Evolutionary conservation across 805 yeast species (phyloP).

Genomic region (Kuraishia ogatae): DNA sequence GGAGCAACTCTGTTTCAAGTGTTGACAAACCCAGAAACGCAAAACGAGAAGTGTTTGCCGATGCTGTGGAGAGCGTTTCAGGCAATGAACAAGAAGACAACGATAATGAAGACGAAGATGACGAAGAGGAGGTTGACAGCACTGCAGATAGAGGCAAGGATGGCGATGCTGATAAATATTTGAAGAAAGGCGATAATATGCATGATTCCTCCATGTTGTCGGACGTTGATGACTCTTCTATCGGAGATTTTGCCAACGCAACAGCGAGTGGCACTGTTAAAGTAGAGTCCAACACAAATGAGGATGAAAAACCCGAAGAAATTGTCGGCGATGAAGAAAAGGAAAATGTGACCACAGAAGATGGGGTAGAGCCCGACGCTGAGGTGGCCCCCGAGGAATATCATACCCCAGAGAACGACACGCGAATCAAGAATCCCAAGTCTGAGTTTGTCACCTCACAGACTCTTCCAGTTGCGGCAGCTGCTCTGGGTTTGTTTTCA

Average conservation of each 20-base stretch:
- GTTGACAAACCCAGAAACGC: constrained; percentile 3
- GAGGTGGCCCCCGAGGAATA: constrained; percentile 19
- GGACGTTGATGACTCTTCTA: constrained; percentile 9
- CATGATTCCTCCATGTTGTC: neutral
- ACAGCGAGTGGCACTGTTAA: constrained; percentile 10
- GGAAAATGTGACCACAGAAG: constrained; percentile 1
- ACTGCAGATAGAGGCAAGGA: no score
- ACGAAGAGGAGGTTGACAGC: constrained; percentile 1
- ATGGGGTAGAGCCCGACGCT: constrained; percentile 5
- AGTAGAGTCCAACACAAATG: constrained; percentile 3
- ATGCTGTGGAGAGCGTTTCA: constrained; percentile 4
- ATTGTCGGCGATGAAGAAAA: constrained; percentile 1
- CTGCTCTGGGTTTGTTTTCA: constrained; percentile 54
- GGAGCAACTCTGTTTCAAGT: constrained; percentile 2
- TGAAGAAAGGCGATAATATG: constrained; percentile 2
- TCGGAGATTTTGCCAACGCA: constrained; percentile 4
- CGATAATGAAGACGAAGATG: neutral
- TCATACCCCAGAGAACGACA: constrained; percentile 45
- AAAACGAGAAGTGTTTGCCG: neutral
- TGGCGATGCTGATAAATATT: constrained; percentile 6
- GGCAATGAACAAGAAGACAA: constrained; percentile 1
- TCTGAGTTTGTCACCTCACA: constrained; percentile 69
- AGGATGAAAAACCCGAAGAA: neutral
- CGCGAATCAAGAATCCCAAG: constrained; percentile 59
- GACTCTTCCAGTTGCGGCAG: constrained; percentile 57